Percentiles rank a stretch among this genome's conserved stretches.
These are phyloP conservation scores for Naganishia liquefaciens DNA, from an alignment of 1,284 basidiomycete genomes.

Conservation along the genomic window DNA sequence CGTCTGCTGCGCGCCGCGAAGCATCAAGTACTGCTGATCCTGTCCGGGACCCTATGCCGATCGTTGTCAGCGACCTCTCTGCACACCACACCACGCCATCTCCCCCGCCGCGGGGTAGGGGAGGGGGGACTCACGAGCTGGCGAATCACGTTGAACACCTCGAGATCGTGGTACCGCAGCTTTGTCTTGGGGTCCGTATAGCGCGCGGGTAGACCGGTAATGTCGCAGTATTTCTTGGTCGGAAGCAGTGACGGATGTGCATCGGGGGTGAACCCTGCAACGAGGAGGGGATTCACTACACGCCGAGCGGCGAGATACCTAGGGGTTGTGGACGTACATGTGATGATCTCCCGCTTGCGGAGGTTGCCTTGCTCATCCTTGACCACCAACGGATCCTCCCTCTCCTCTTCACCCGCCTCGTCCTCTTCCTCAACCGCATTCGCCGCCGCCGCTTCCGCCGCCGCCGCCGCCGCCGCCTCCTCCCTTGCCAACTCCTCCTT, in stretches of 20 bases:
- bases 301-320: not conserved
- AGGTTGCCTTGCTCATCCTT: conserved; percentile 15
- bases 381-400: conserved; percentile 16
- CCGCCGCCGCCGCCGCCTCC: conserved; percentile 8
- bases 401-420: conserved; percentile 4
- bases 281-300: no score
- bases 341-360: conserved; percentile 21
- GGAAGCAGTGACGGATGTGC: conserved; percentile 53
- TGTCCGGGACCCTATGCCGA: conserved; percentile 45
- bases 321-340: not conserved
- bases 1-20: conserved; percentile 50
- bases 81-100: not conserved
- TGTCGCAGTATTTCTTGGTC: conserved; percentile 58
- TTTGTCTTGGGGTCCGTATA: conserved; percentile 55
- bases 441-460: conserved; percentile 9
- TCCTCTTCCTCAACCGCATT: not conserved
- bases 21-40: conserved; percentile 52
- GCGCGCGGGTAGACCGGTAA: conserved; percentile 56
- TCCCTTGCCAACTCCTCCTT: conserved; percentile 20
- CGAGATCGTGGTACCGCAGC: conserved; percentile 53
- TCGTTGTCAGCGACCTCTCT: not conserved
- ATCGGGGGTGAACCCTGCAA: conserved; percentile 49
- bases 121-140: conserved; percentile 51
- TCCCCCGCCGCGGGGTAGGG: not conserved
- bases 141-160: conserved; percentile 53